phyloP scores from a whole-genome alignment of 1,284 basidiomycete species.

The Pisolithus thermaeus region DNA sequence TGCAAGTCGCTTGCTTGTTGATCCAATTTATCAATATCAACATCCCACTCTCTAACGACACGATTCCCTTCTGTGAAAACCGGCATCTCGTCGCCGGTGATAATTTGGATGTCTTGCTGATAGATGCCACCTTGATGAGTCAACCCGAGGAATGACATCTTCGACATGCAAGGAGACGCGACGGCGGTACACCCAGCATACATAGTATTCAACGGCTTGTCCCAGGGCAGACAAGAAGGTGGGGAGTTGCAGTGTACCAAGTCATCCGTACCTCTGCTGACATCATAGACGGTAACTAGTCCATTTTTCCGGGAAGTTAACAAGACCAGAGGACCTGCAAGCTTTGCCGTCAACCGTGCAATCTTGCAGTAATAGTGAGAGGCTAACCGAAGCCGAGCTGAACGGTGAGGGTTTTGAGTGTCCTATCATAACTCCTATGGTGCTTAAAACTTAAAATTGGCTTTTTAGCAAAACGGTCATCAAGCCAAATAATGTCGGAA shows the following conservation, averaged over 20 bases:
- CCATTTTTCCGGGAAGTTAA: constrained; percentile 53
- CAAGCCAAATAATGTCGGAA: constrained; percentile 59
- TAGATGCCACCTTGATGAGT: constrained; percentile 44
- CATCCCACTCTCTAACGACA: constrained; percentile 32
- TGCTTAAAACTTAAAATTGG: constrained; percentile 61
- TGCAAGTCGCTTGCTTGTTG: constrained; percentile 19
- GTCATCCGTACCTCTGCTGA: constrained; percentile 35
- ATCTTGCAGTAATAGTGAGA: not conserved
- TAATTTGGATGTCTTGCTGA: constrained; percentile 34
- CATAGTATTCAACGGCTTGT: constrained; percentile 23
- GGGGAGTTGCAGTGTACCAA: constrained; percentile 38
- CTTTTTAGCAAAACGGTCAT: constrained; percentile 46
- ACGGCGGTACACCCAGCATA: constrained; percentile 44
- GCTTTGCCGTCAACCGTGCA: not conserved
- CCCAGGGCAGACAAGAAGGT: constrained; percentile 42
- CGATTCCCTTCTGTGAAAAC: constrained; percentile 1
- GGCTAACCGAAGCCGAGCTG: constrained; percentile 34
- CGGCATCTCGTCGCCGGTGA: constrained; percentile 5
- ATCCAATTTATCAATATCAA: constrained; percentile 37
- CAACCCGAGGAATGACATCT: constrained; percentile 41
- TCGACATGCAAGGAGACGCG: constrained; percentile 28
- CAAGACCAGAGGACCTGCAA: constrained; percentile 40
- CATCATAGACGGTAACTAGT: constrained; percentile 58
- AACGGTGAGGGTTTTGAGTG: constrained; percentile 40
- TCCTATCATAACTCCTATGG: constrained; percentile 52